These are phyloP conservation scores for Aspergillus diversus DNA, from an alignment of 495 filamentous ascomycete genomes.

Conservation along the genomic window DNA sequence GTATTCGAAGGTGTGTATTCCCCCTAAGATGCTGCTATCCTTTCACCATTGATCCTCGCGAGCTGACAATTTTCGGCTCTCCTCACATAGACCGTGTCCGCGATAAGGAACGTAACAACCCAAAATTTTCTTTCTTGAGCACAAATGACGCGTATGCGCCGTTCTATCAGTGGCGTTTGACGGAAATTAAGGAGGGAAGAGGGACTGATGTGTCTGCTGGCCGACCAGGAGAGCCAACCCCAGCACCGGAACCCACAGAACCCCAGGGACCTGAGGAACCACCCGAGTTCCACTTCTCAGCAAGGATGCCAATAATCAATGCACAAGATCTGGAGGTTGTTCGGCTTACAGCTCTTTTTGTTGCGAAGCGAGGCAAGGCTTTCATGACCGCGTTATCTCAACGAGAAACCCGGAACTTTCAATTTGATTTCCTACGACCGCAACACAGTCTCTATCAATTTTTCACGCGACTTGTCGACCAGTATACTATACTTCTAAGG, in stretches of 20 bases:
- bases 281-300: conserved; percentile 90
- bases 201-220: conserved; percentile 82
- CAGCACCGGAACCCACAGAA: conserved; percentile 61
- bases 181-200: conserved; percentile 80
- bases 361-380: conserved; percentile 85
- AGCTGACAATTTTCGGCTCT: conserved; percentile 19
- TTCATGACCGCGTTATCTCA: conserved; percentile 89
- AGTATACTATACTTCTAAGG: conserved; percentile 83
- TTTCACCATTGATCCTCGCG: background rate
- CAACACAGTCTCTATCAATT: conserved; percentile 96
- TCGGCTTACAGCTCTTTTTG: conserved; percentile 84
- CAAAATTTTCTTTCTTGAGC: conserved; percentile 88
- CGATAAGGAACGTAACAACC: conserved; percentile 81
- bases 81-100: conserved; percentile 68
- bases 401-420: conserved; percentile 86
- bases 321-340: conserved; percentile 95
- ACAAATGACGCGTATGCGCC: conserved; percentile 81
- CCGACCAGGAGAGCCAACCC: conserved; percentile 63
- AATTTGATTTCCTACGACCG: conserved; percentile 95
- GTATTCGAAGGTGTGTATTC: conserved; percentile 72
- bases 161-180: conserved; percentile 89
- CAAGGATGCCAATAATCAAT: conserved; percentile 95
- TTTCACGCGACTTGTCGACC: conserved; percentile 88
- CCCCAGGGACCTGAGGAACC: conserved; percentile 84
- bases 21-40: background rate